Evolutionary conservation across 169 alveolate genomes (phyloP).

Genomic region (Toxoplasma gondii): DNA sequence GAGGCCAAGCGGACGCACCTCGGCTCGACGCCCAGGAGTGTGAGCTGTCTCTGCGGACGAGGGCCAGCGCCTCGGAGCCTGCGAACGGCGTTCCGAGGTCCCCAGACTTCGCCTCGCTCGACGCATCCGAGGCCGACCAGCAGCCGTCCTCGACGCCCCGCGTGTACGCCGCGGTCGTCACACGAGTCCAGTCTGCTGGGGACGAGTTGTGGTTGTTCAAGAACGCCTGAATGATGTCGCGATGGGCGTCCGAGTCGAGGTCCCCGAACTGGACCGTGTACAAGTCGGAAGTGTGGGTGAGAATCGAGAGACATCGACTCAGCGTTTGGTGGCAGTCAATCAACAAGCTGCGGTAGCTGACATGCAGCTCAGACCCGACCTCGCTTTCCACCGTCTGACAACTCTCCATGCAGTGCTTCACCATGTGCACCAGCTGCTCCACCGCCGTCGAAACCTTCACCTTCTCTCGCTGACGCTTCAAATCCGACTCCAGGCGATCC

Average conservation of each 20-base stretch:
- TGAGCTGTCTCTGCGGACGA: no score
- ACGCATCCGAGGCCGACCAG: background rate
- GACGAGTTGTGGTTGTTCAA: slow-evolving; percentile 32
- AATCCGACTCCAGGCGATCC: slow-evolving; percentile 48
- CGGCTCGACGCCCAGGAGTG: no score
- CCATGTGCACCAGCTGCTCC: slow-evolving; percentile 47
- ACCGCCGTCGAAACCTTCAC: slow-evolving; percentile 44
- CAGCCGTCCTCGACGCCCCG: slow-evolving; percentile 23
- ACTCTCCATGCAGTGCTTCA: slow-evolving; percentile 31
- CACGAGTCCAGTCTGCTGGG: slow-evolving; percentile 40
- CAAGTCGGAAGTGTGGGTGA: slow-evolving; percentile 17
- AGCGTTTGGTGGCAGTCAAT: slow-evolving; percentile 17
- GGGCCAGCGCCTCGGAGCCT: no score
- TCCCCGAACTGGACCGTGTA: slow-evolving; percentile 39
- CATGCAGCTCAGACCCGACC: background rate
- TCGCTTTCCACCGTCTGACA: slow-evolving; percentile 28
- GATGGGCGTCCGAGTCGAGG: slow-evolving; percentile 38
- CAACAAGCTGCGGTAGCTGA: background rate
- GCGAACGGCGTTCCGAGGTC: no score
- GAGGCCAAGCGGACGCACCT: no score
- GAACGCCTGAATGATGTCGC: slow-evolving; percentile 30
- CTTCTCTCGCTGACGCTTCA: slow-evolving; percentile 30
- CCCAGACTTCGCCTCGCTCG: background rate
- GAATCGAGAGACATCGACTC: slow-evolving; percentile 31
- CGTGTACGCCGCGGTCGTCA: slow-evolving; percentile 13